phyloP scores from a whole-genome alignment of 2,329 filamentous ascomycete genomes.

The Nectriaceae sp. region DNA sequence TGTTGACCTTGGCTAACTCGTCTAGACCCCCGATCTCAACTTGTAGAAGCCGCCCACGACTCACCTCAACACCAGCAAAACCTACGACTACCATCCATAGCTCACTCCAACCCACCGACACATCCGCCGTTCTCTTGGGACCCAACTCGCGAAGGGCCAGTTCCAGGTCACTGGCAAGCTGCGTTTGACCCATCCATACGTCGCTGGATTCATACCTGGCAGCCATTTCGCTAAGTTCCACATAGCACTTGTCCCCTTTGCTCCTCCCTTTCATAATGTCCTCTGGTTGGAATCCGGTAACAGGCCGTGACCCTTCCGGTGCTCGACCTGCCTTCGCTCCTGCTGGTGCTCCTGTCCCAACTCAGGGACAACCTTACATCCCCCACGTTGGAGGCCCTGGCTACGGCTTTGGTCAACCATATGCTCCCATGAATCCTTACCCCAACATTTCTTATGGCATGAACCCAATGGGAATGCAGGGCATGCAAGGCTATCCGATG shows the following conservation, averaged over 20 bases:
- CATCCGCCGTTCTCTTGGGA: constrained; percentile 27
- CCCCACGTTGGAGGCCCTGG: constrained; percentile 39
- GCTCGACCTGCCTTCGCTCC: constrained; percentile 36
- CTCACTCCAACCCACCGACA: constrained; percentile 10
- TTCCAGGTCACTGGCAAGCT: constrained; percentile 39
- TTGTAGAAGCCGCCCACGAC: too few relatives aligned
- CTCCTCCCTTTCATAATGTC: constrained; percentile 32
- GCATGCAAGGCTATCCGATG: not conserved
- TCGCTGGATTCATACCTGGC: constrained; percentile 42
- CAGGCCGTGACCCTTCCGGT: constrained; percentile 39
- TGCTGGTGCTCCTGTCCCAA: constrained; percentile 33
- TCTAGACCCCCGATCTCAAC: too few relatives aligned
- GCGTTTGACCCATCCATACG: constrained; percentile 29
- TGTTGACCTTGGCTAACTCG: too few relatives aligned
- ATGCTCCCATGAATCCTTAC: constrained; percentile 20
- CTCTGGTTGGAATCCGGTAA: constrained; percentile 42
- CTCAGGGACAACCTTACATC: constrained; percentile 41
- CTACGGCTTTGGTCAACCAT: constrained; percentile 31
- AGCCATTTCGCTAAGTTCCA: constrained; percentile 25
- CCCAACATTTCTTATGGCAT: constrained; percentile 29
- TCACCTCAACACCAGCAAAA: too few relatives aligned
- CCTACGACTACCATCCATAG: constrained; percentile 3
- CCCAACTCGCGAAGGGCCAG: constrained; percentile 30
- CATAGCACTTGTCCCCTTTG: not conserved
- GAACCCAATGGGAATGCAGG: not conserved